These are phyloP conservation scores for Rhynchospora pubera DNA, from an alignment of 176 grass and related monocot genomes.

Conservation along the genomic window DNA sequence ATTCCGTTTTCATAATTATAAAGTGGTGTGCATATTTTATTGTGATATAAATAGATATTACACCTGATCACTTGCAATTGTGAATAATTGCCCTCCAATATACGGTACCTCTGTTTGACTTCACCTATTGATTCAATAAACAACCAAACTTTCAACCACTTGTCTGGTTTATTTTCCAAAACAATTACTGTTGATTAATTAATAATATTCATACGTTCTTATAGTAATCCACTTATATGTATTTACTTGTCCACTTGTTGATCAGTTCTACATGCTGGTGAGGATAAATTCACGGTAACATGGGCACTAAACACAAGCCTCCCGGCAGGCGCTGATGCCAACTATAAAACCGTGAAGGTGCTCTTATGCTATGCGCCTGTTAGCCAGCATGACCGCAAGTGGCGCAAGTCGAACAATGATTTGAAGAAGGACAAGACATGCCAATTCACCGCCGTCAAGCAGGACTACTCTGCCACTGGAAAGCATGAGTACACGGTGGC, in stretches of 20 bases:
- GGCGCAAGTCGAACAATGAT: slow-evolving; percentile 47
- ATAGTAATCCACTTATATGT: background rate
- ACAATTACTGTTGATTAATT: background rate
- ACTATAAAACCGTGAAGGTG: slow-evolving; percentile 49
- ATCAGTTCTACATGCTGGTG: slow-evolving; percentile 52
- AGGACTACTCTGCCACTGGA: slow-evolving; percentile 22
- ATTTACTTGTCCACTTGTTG: background rate
- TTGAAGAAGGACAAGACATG: slow-evolving; percentile 83
- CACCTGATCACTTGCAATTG: background rate
- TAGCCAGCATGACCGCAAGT: slow-evolving; percentile 55
- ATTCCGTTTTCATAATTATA: background rate
- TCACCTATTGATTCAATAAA: background rate
- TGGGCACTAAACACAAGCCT: slow-evolving; percentile 38
- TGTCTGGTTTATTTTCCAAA: background rate
- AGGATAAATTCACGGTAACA: slow-evolving; percentile 47
- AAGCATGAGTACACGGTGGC: slow-evolving; percentile 28
- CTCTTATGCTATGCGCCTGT: slow-evolving; percentile 60
- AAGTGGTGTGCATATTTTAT: background rate
- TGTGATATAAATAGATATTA: background rate
- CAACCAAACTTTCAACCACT: background rate
- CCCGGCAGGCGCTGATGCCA: background rate
- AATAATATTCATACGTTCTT: background rate
- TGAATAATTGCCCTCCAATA: background rate
- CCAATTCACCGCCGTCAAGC: slow-evolving; percentile 35
- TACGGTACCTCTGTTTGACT: background rate